Percentiles rank a stretch among this genome's conserved stretches.
Conservation (phyloP, 2,329 filamentous ascomycete genomes). For the Acrocalymma vagum region DNA sequence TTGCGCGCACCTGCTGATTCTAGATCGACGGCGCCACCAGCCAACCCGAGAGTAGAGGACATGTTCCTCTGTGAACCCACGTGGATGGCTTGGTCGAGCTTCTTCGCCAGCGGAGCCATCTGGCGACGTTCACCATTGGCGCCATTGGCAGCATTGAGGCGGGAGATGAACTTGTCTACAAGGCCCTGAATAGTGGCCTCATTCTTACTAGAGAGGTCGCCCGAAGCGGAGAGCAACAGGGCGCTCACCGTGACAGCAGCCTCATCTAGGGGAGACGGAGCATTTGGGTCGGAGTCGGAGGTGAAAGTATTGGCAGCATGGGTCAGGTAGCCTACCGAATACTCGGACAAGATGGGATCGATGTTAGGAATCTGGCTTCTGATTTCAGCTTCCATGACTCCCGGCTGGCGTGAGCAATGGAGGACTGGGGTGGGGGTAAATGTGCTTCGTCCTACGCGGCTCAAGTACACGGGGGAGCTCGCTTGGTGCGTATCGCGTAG, state of each 20-base stretch:
- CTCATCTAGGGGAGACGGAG: slow-evolving; percentile 80
- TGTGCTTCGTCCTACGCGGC: too few species aligned
- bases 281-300: slow-evolving; percentile 73
- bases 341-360: slow-evolving; percentile 88
- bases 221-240: slow-evolving; percentile 91
- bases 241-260: slow-evolving; percentile 87
- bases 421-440: slow-evolving; percentile 2
- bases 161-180: slow-evolving; percentile 88
- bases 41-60: slow-evolving; percentile 90
- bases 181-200: slow-evolving; percentile 82
- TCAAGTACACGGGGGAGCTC: too few species aligned
- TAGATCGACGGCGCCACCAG: slow-evolving; percentile 84
- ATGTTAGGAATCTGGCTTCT: slow-evolving; percentile 84
- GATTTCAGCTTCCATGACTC: slow-evolving; percentile 85
- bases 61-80: slow-evolving; percentile 94
- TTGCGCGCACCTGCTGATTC: slow-evolving; percentile 93
- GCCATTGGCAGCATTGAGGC: slow-evolving; percentile 78
- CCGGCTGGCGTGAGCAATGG: slow-evolving; percentile 20
- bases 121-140: slow-evolving; percentile 71
- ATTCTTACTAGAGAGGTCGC: slow-evolving; percentile 75
- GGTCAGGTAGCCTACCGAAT: slow-evolving; percentile 91
- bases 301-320: slow-evolving; percentile 89
- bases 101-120: slow-evolving; percentile 78
- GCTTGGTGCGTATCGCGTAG: too few species aligned
- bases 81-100: slow-evolving; percentile 93